Base-by-base conservation (phyloP, 2,329 filamentous ascomycete species). In the Claviceps pazoutovae region DNA sequence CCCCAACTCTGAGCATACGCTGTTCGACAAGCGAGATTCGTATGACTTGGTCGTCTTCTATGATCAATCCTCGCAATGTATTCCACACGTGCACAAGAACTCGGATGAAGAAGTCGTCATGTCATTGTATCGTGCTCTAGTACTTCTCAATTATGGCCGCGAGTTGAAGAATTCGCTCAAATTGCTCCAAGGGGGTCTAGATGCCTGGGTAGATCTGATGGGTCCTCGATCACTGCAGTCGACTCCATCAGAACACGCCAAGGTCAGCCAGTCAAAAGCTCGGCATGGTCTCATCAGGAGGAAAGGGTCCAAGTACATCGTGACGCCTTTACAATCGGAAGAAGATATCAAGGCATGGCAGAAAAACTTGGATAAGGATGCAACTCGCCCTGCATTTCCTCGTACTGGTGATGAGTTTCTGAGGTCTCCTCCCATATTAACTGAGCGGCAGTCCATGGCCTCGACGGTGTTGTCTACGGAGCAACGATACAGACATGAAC, bases 41-140 rank as follows among this genome's bases (percentile, higher is more conserved):
- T 95, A 86, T 59, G 89, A 97, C 58, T 69, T 96, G 43, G 78
- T 98, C 11, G 86, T 98, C 0, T 93, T 94, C 60, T 95, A 97
- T 64, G 89, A 98, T 64, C 78, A 91, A 57, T 55, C 75, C 64
- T 74, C 86, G 61, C 53, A 76, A 66, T 57, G 71, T 56, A 59
- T 94, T 19, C 56, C 57, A 54, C 53, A 56, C 52, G 60, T 59
- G 55, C 64, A 57, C 51, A 63, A 58, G 23, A 66, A 65, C 50
- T 58, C 65, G 58, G 67, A 66, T 62, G 75, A 66, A 65, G 70
- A 60, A 61, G 78, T 82, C n/a, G 67, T 96, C 19, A 74, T 82
- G 56, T 82, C 82, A 16, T 72, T 98, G 13, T 82, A 85, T 61
- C 83, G 88, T 56, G 89, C 91, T 0, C 71, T 98, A 4, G 82